Evolutionary conservation across 768 basidiomycete species (phyloP), one percentile per base, ranked within the genome.

Genomic region (Boletus rex-veris): DNA sequence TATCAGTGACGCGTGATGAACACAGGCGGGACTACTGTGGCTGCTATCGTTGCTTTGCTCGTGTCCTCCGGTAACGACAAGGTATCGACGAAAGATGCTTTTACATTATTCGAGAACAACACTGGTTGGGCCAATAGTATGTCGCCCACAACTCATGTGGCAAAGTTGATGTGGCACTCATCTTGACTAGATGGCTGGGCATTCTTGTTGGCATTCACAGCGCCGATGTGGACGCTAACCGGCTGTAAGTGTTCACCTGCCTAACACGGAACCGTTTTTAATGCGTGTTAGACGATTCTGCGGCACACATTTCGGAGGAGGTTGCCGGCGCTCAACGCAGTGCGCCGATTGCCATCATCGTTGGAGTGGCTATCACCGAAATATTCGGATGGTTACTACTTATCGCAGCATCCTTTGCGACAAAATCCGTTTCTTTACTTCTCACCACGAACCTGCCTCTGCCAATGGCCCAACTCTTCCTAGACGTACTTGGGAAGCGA

Each of bases 181-280:
- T 51, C 5, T 26, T 30, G 2, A 35, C n/a, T 59, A 88, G 86
- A 77, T 67, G 84, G 82, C 14, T 88, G 86, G 86, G 84, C 86
- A 1, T 88, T 88, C 66, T 73, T 88, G 57, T 65, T 88, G 42
- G 77, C 87, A 0, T 88, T 89, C 63, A 86, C 85, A 0, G 75
- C 87, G 2, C 84, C 86, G 0, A 88, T 88, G 87, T 88, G 86
- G 86, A 87, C 85, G 4, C 69, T 89, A 51, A 88, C 87, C 3
- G 87, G 86, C 55, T 89, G 86, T 87, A 50, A 60, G 84, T 0
- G 11, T 68, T 24, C 51, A 31, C 36, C 8, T 37, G 15, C 6
- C 36, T 35, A 40, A 19, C 33, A 16, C 6, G 15, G 42, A 55
- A 3, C 5, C 4, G 19, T 47, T 44, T 18, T 19, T 57, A 54